A percentile compares a stretch with the other conserved stretches of the same genome.
Conservation (phyloP, 140 eudicot species). For the Flaveria floridana region DNA sequence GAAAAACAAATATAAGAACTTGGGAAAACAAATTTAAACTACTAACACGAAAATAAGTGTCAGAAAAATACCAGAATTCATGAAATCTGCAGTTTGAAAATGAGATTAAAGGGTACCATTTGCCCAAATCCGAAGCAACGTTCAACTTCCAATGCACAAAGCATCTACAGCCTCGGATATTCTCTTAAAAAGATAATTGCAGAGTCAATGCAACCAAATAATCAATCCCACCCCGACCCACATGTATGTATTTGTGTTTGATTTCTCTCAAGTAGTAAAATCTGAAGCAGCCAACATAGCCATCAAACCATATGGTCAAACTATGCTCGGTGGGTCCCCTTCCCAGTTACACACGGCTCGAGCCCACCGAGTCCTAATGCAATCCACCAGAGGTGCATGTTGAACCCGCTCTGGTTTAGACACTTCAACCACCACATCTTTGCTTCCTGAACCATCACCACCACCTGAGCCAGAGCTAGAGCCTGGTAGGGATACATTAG, state of each 20-base stretch:
- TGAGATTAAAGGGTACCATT: conserved; percentile 17
- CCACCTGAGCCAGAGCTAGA: conserved; percentile 43
- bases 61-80: conserved; percentile 17
- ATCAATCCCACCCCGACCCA: conserved; percentile 15
- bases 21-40: conserved; percentile 3
- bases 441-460: conserved; percentile 35
- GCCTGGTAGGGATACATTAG: conserved; percentile 39
- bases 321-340: conserved; percentile 96
- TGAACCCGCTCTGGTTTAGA: conserved; percentile 64
- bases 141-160: conserved; percentile 31
- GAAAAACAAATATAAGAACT: background rate
- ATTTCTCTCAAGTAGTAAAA: conserved; percentile 12
- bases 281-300: background rate
- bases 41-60: conserved; percentile 29
- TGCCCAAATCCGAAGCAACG: conserved; percentile 23
- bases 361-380: conserved; percentile 90
- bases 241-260: conserved; percentile 24
- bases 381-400: conserved; percentile 89
- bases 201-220: conserved; percentile 29
- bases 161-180: conserved; percentile 18
- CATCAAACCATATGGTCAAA: conserved; percentile 35
- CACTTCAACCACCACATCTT: conserved; percentile 51
- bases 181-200: conserved; percentile 24
- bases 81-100: conserved; percentile 24
- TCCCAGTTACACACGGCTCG: conserved; percentile 91